These are phyloP conservation scores for Tylopilus plumbeoviolaceoides DNA, from an alignment of 768 basidiomycete genomes.

Conservation along the genomic window DNA sequence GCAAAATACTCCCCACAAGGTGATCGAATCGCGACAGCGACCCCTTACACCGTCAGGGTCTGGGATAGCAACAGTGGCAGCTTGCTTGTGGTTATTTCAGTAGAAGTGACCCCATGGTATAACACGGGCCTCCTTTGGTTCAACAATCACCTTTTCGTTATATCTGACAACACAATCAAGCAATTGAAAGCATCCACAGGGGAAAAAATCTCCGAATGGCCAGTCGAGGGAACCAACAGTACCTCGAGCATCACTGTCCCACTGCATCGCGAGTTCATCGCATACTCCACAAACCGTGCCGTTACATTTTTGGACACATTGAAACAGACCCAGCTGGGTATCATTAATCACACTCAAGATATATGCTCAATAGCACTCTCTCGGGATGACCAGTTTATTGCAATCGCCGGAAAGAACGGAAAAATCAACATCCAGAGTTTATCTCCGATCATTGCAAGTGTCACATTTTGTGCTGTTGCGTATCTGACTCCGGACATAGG, in stretches of 20 bases:
- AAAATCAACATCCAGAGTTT: neutral
- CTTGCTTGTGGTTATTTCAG: neutral
- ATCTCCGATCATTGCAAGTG: neutral
- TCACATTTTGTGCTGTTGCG: no score
- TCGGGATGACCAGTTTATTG: neutral
- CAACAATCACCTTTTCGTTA: neutral
- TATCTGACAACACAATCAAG: neutral
- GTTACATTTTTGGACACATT: slow-evolving; percentile 1
- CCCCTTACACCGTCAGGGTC: neutral
- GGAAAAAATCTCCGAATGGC: neutral
- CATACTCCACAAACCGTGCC: neutral
- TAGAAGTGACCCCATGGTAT: neutral
- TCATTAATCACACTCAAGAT: neutral
- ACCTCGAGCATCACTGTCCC: neutral
- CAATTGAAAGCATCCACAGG: neutral
- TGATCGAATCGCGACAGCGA: neutral
- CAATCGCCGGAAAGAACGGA: neutral
- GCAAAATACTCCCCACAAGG: neutral
- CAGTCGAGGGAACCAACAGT: neutral
- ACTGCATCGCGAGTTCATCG: neutral
- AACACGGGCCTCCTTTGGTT: slow-evolving; percentile 5
- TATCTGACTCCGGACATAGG: neutral
- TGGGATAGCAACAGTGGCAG: neutral
- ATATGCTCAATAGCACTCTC: slow-evolving; percentile 3
- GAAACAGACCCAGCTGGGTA: neutral